Conservation (phyloP, 176 grass and related monocot genomes). For the sorghum (Sorghum bicolor) region DNA sequence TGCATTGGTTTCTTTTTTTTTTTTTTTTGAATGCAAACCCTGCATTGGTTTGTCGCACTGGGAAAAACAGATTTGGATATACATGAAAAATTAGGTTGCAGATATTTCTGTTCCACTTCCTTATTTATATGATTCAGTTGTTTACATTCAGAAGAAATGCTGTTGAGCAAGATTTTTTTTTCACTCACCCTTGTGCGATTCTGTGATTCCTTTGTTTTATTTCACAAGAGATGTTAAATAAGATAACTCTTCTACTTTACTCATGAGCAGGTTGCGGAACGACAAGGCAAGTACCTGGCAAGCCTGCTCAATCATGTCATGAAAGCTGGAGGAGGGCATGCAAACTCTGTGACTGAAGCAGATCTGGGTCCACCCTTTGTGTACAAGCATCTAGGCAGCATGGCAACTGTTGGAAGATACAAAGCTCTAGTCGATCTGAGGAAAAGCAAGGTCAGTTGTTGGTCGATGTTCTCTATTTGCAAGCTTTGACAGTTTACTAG, state of each 20-base stretch:
- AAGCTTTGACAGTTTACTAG: not conserved
- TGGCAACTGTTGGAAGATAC: conserved; percentile 92
- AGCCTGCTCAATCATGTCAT: conserved; percentile 49
- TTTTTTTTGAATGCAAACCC: too few relatives aligned
- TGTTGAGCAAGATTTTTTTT: not conserved
- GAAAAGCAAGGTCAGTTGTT: conserved; percentile 75
- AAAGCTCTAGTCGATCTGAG: conserved; percentile 94
- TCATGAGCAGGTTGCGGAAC: conserved; percentile 75
- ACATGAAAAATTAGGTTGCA: not conserved
- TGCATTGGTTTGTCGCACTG: not conserved
- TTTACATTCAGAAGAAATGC: not conserved
- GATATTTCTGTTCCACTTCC: not conserved
- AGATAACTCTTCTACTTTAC: not conserved
- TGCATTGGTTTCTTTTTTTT: conserved; percentile 7
- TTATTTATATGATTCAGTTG: conserved; percentile 7
- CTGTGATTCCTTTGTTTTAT: not conserved
- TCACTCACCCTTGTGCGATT: not conserved
- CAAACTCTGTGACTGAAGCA: conserved; percentile 42
- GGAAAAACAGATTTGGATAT: not conserved
- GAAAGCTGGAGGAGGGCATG: conserved; percentile 77
- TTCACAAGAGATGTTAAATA: conserved; percentile 3
- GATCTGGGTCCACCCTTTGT: conserved; percentile 77
- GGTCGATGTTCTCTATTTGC: not conserved
- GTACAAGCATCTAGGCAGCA: conserved; percentile 90
- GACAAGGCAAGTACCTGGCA: conserved; percentile 83